A percentile compares a stretch with the other conserved stretches of the same genome.
phyloP scores from a whole-genome alignment of 179 eudicot species.

The Pouteria campechiana region DNA sequence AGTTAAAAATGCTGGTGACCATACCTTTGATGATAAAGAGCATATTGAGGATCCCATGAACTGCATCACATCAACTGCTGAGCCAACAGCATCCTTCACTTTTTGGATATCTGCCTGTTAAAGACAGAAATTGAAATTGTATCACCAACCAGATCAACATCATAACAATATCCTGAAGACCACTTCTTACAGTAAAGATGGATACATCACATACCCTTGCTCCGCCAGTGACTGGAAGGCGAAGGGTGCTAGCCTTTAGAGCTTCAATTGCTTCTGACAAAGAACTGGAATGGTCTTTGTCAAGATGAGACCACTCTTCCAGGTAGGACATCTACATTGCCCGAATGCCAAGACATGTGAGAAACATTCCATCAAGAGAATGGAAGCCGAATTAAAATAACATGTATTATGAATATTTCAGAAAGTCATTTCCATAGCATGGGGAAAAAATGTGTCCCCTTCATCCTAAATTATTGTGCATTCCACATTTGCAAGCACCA shows the following conservation, averaged over 20 bases:
- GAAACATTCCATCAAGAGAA: background rate
- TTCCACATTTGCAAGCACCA: too few relatives aligned
- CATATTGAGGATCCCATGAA: slow-evolving; percentile 66
- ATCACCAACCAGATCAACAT: slow-evolving; percentile 4
- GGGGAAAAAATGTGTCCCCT: too few relatives aligned
- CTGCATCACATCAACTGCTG: slow-evolving; percentile 91
- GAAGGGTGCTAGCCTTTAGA: slow-evolving; percentile 94
- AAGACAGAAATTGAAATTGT: slow-evolving; percentile 1
- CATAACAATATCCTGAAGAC: background rate
- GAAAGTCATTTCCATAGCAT: too few relatives aligned
- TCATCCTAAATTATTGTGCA: too few relatives aligned
- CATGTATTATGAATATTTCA: background rate
- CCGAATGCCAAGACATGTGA: background rate
- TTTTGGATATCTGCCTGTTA: slow-evolving; percentile 74
- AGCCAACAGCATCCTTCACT: slow-evolving; percentile 68
- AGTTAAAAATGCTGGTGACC: too few relatives aligned
- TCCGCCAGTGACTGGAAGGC: slow-evolving; percentile 93
- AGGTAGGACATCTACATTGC: slow-evolving; percentile 50
- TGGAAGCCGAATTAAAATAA: background rate
- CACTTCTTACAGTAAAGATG: too few relatives aligned
- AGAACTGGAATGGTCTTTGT: slow-evolving; percentile 60
- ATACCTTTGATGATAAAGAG: slow-evolving; percentile 56
- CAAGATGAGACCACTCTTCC: slow-evolving; percentile 89
- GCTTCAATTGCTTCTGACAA: slow-evolving; percentile 87
- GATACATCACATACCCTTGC: slow-evolving; percentile 63